Evolutionary conservation across 108 stramenopile species (phyloP).

Genomic region (Poteriospumella lacustris): DNA sequence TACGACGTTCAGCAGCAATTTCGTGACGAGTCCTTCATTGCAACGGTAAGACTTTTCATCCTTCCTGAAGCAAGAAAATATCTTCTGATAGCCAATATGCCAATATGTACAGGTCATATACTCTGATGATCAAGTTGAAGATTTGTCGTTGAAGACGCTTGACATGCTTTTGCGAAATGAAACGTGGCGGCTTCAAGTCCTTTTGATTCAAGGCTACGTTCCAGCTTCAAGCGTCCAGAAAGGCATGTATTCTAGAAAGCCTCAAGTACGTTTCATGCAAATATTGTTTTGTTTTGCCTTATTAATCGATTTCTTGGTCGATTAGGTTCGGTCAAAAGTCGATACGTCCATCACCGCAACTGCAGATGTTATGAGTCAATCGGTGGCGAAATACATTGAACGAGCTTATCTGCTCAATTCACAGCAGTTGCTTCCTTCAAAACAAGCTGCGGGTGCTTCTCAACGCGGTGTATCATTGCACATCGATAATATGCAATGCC

Average conservation of each 20-base stretch:
- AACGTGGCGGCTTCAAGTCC: slow-evolving; percentile 25
- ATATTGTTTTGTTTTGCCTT: slow-evolving; percentile 3
- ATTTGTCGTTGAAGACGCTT: not conserved
- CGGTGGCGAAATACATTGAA: slow-evolving; percentile 20
- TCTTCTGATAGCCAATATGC: no score
- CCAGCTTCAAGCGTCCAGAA: not conserved
- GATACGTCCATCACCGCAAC: not conserved
- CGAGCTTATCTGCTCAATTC: not conserved
- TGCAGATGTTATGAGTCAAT: not conserved
- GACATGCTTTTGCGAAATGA: slow-evolving; percentile 20
- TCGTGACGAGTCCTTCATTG: not conserved
- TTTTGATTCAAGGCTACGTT: slow-evolving; percentile 25
- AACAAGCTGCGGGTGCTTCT: no score
- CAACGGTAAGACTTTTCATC: not conserved
- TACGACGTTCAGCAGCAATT: not conserved
- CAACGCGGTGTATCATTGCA: not conserved
- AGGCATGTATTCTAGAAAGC: slow-evolving; percentile 12
- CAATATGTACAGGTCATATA: slow-evolving; percentile 15
- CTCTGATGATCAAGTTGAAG: slow-evolving; percentile 14
- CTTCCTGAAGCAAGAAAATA: no score
- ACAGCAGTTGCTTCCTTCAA: not conserved
- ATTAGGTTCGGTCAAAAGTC: not conserved
- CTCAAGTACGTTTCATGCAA: not conserved
- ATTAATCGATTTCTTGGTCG: not conserved
- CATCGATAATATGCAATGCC: not conserved